Base-by-base conservation (phyloP, 1,284 basidiomycete genomes). In the Leccinum angustisporum region DNA sequence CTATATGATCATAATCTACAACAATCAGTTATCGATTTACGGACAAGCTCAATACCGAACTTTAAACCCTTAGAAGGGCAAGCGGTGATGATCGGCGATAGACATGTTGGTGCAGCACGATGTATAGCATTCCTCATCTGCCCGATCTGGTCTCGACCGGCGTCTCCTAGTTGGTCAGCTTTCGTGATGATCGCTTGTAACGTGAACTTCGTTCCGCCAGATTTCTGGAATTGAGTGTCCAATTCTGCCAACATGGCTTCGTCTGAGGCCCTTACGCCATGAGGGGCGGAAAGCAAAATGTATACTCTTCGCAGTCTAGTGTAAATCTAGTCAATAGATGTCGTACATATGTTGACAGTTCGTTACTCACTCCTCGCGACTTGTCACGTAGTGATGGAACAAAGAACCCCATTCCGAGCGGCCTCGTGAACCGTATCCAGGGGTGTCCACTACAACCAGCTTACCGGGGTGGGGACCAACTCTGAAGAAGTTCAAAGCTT, bases 141-240 rank as follows among this genome's bases (percentile, higher is more conserved):
- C 69, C 67, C 48, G 63, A 67, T 58, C 70, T 66, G 63, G 46
- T 63, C 64, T 18, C 67, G 69, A 27, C 73, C 74, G 0, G 71
- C 66, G 8, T 66, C 43, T 9, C 79, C 73, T 5, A 88, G 75
- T 5, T 72, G 73, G 70, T 92, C 90, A 1, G 80, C 80, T 74
- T 91, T 91, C 27, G 90, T 91, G 67, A 92, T 81, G 57, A 92
- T 77, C 1, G 87, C 80, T 68, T 92, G 90, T 1, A 91, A 70
- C 0, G 86, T 85, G 70, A 84, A 85, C 10, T 76, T 77, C 2
- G 71, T 72, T 8, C 79, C 78, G 4, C 71, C 72, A 4, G 74
- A 74, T 10, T 76, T 70, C 54, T 81, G 74, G 60, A 72, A 71
- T 43, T 66, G 72, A 34, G 59, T 33, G 25, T 71, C 68, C 83